A percentile compares a stretch with the other conserved stretches of the same genome.
Conservation (phyloP, 495 filamentous ascomycete genomes). For the Podospora appendiculata region DNA sequence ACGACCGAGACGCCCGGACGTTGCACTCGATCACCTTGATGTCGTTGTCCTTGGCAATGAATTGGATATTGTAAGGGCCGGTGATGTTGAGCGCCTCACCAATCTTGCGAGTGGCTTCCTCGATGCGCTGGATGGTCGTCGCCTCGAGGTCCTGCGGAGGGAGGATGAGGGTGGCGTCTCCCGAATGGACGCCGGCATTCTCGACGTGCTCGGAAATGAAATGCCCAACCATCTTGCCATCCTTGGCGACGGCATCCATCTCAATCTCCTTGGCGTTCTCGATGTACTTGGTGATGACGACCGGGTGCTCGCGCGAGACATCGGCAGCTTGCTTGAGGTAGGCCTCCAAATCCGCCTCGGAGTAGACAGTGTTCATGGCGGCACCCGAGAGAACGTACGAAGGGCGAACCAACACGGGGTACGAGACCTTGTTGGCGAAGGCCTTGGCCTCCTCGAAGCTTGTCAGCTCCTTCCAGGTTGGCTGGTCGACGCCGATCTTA, state of each 20-base stretch:
- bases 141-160: slow-evolving; percentile 89
- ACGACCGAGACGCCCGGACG: slow-evolving; percentile 89
- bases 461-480: slow-evolving; percentile 94
- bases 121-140: slow-evolving; percentile 84
- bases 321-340: slow-evolving; percentile 84
- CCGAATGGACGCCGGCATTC: slow-evolving; percentile 93
- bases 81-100: slow-evolving; percentile 92
- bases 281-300: slow-evolving; percentile 98
- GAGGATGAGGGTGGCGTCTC: slow-evolving; percentile 87
- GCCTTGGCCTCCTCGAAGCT: slow-evolving; percentile 77
- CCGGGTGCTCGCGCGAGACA: slow-evolving; percentile 91
- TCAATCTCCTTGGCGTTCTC: slow-evolving; percentile 97
- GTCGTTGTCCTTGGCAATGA: slow-evolving; percentile 98
- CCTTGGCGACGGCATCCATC: slow-evolving; percentile 86
- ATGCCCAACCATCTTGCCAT: slow-evolving; percentile 82
- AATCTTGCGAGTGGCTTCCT: slow-evolving; percentile 93
- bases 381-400: slow-evolving; percentile 95
- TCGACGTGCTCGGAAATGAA: slow-evolving; percentile 96
- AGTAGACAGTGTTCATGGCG: slow-evolving; percentile 95
- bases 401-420: slow-evolving; percentile 88
- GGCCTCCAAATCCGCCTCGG: slow-evolving; percentile 74
- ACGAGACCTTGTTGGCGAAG: slow-evolving; percentile 79
- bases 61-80: slow-evolving; percentile 97
- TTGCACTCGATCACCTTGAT: slow-evolving; percentile 99
- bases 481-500: slow-evolving; percentile 92